Conservation (phyloP, 352 stramenopile species). For the Pythium sukuiense region DNA sequence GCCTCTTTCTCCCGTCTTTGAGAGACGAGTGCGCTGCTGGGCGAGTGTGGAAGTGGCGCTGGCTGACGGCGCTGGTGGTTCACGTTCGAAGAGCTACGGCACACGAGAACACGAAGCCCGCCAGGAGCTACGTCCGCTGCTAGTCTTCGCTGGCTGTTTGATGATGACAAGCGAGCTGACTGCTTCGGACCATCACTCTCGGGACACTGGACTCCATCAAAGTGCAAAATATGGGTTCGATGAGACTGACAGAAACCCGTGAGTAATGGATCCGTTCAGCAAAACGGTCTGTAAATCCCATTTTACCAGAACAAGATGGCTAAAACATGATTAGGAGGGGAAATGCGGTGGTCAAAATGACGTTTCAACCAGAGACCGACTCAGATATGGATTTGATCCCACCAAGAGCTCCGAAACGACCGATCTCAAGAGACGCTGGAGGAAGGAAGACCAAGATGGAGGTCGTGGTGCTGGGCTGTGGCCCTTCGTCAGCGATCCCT, state of each 20-base stretch:
- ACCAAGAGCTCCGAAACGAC: conserved; percentile 3
- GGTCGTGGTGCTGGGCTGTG: conserved; percentile 78
- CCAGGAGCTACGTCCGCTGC: background rate
- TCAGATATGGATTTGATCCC: background rate
- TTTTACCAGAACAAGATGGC: background rate
- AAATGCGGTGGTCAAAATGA: background rate
- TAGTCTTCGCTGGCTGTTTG: background rate
- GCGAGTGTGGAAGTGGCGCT: background rate
- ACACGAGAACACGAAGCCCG: background rate
- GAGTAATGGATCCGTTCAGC: conserved; percentile 14
- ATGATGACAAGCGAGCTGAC: background rate
- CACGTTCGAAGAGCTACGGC: background rate
- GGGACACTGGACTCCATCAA: conserved; percentile 6
- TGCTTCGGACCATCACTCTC: conserved; percentile 17
- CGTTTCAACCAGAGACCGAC: background rate
- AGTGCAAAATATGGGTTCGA: background rate
- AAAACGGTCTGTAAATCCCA: background rate
- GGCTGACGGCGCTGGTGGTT: background rate
- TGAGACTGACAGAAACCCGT: conserved; percentile 1
- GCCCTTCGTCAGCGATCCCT: conserved; percentile 81
- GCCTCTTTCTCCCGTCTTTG: background rate
- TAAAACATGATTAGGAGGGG: background rate
- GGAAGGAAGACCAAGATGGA: conserved; percentile 43
- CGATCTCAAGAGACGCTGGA: too few relatives aligned
- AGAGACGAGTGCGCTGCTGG: background rate